These are phyloP conservation scores for Microdochium trichocladiopsis DNA, from an alignment of 2,329 filamentous ascomycete species.

Conservation along the genomic window DNA sequence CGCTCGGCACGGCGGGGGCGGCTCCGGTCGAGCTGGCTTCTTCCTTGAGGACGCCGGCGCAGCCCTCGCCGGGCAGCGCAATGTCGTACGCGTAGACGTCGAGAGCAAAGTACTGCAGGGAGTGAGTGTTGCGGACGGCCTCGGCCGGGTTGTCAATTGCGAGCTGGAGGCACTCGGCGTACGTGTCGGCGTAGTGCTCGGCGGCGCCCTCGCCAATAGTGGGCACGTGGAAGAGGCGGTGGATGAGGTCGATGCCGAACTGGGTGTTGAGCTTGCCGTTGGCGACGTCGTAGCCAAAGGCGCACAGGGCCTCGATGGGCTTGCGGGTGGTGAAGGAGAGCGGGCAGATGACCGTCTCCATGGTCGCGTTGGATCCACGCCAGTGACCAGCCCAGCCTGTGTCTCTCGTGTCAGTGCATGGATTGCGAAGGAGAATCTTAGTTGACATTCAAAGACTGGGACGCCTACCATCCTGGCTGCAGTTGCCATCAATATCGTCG, in stretches of 20 bases:
- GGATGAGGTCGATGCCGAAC: conserved; percentile 61
- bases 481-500: conserved; percentile 62
- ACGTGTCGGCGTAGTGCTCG: conserved; percentile 56
- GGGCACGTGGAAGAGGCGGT: conserved; percentile 59
- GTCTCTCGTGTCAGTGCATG: neutral
- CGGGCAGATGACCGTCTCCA: conserved; percentile 64
- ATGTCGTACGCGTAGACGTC: conserved; percentile 62
- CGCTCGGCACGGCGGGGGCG: neutral
- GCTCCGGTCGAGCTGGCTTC: conserved; percentile 5
- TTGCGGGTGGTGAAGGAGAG: conserved; percentile 52
- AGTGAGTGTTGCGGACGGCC: conserved; percentile 50
- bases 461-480: conserved; percentile 39
- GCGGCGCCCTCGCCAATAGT: conserved; percentile 51
- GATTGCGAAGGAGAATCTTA: too few species aligned
- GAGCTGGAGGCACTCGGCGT: conserved; percentile 44
- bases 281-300: conserved; percentile 55
- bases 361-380: conserved; percentile 56
- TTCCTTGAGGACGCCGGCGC: conserved; percentile 35
- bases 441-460: conserved; percentile 7
- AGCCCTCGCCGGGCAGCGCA: conserved; percentile 55
- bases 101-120: conserved; percentile 62
- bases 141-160: conserved; percentile 39
- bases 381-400: conserved; percentile 61
- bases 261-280: conserved; percentile 49
- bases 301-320: conserved; percentile 52